These are phyloP conservation scores for Sarcodon aspratus DNA, from an alignment of 768 basidiomycete species.

Conservation along the genomic window DNA sequence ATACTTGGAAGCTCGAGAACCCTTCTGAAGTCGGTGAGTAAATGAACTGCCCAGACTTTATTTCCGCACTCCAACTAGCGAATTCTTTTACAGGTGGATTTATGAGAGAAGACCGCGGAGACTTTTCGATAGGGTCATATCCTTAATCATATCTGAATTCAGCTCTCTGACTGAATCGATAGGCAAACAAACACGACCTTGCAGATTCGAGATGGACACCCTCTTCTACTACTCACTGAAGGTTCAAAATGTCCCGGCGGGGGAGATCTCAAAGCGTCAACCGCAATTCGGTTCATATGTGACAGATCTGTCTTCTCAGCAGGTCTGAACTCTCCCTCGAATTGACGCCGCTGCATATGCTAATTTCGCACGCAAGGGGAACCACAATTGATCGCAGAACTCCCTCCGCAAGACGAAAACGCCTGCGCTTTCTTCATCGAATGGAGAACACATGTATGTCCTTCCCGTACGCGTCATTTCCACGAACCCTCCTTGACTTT, in stretches of 20 bases:
- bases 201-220: conserved; percentile 34
- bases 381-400: conserved; percentile 50
- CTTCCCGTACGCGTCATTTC: not conserved
- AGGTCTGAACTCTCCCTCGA: conserved; percentile 24
- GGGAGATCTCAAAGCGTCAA: conserved; percentile 39
- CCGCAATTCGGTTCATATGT: conserved; percentile 70
- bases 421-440: conserved; percentile 78
- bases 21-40: conserved; percentile 33
- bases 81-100: conserved; percentile 37
- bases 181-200: conserved; percentile 61
- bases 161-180: not conserved
- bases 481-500: not conserved
- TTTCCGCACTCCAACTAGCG: too few relatives aligned
- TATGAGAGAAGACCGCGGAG: conserved; percentile 46
- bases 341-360: not conserved
- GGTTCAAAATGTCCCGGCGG: conserved; percentile 56
- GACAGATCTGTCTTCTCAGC: conserved; percentile 48
- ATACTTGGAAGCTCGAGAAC: conserved; percentile 45
- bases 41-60: too few relatives aligned
- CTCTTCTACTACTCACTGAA: conserved; percentile 43
- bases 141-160: not conserved
- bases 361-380: conserved; percentile 20
- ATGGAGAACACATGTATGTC: conserved; percentile 69
- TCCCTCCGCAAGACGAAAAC: conserved; percentile 52
- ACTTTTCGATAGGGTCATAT: conserved; percentile 63